These are phyloP conservation scores for Ogataea chonburiensis DNA, from an alignment of 805 yeast species.

Conservation along the genomic window DNA sequence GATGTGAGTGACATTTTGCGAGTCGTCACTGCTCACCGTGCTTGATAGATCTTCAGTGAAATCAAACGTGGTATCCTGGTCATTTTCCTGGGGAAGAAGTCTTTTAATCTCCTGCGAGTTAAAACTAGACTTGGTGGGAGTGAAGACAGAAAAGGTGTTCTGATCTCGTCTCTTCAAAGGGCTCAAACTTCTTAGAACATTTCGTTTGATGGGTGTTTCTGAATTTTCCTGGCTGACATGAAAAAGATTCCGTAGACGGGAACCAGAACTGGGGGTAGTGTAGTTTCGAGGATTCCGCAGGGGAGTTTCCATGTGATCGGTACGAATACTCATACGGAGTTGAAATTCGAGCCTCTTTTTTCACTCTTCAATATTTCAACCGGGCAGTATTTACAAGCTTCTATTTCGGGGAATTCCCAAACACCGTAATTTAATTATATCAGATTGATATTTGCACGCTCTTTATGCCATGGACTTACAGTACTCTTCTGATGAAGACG, in stretches of 20 bases:
- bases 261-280: constrained; percentile 14
- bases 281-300: not conserved
- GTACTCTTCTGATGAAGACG: constrained; percentile 12
- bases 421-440: constrained; percentile 2
- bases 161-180: constrained; percentile 9
- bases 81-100: not conserved
- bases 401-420: constrained; percentile 5
- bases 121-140: constrained; percentile 1
- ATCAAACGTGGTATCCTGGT: constrained; percentile 7
- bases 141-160: constrained; percentile 1
- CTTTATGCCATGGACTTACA: constrained; percentile 11
- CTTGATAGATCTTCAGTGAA: constrained; percentile 17
- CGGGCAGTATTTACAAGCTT: constrained; percentile 7
- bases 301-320: constrained; percentile 4
- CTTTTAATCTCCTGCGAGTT: constrained; percentile 1
- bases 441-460: not conserved
- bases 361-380: not conserved
- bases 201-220: constrained; percentile 15
- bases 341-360: not conserved
- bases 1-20: constrained; percentile 1
- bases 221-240: constrained; percentile 5
- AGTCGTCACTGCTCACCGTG: constrained; percentile 12
- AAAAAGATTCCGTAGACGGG: constrained; percentile 9
- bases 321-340: not conserved
- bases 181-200: constrained; percentile 10